Base-by-base conservation (phyloP, 192 early-diverging fungal species). In the Umbelopsis sp. region DNA sequence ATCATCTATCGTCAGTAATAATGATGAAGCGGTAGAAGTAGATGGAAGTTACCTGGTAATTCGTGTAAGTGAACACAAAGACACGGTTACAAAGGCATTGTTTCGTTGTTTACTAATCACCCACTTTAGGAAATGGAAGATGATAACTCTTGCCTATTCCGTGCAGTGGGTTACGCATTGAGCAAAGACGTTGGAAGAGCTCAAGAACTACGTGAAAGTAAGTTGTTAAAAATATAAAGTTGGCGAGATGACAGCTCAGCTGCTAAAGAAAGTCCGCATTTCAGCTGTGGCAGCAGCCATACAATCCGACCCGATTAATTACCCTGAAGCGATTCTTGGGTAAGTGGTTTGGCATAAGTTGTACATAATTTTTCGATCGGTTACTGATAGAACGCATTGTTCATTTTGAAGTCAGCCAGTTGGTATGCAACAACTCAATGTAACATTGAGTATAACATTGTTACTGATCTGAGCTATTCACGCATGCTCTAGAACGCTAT, bases 71-170 rank as follows among this genome's bases (percentile, higher is more conserved):
- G 70, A 75, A 33, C 49, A 69, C 33, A 49, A 33, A 2, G 22
- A 33, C 49, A 53, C 49, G 7, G 67, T 58, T 55, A 20, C 12
- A 22, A 33, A 27, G 33, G 44, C 37, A 41, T 9, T 41, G 37
- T 41, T 30, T 41, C 37, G 37, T 30, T 30, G 7, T 58, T 25
- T 23, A 41, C 21, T 25, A 33, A 13, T 20, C n/a, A 12, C 12
- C 22, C 16, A 18, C 37, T 66, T n/a, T 70, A 85, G 79, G 82
- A 84, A 70, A 87, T 89, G 78, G 78, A 80, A 27, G 89, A 92
- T 71, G 90, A 92, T 74, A 92, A 92, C 69, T 85, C 82, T 37
- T 92, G 90, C 64, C 76, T 92, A n/a, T 92, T 92, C 69, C 83
- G 86, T 69, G 82, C 88, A 3, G 80, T 92, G 44, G 87, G 85